Evolutionary conservation across 2,329 filamentous ascomycete species (phyloP), one percentile per base, ranked within the genome.

Genomic region (Boeremia lycopersici): DNA sequence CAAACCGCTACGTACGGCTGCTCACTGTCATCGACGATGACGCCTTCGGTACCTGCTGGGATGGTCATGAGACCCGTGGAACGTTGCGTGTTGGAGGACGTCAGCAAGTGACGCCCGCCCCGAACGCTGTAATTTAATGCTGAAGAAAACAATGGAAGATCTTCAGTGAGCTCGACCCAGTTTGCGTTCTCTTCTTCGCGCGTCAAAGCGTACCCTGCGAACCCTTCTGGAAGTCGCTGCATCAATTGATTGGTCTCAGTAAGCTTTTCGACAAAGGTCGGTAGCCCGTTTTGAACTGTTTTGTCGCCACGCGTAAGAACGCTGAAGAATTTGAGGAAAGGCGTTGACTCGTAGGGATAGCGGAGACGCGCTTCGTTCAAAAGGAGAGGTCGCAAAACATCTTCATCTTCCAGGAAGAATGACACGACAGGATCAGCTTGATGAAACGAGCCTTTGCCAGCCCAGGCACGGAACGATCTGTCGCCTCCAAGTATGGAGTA

Each of bases 101-200:
- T 51, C 26, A 71, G 44, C 25, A 73, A 45, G 11, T 69, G 65
- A 13, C 65, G 68, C 47, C 65, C 64, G 23, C 61, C 59, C n/a
- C 57, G 53, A 26, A 67, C 63, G 35, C 19, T 53, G 28, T 64
- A 66, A 7, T 53, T 48, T 9, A 39, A 38, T 23, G 48, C 51
- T n/a, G 61, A 61, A n/a, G 60, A 62, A 48, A 93, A 89, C 2
- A 93, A 80, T 1, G 86, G 80, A 7, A 93, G 77, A 46, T 87
- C 82, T 39, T 82, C 79, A 1, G 82, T 78, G 4, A 97, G 82
- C 56, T 84, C 82, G 56, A 97, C 89, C 15, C 85, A 86, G 64
- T 96, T 95, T 25, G 85, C 86, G 62, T 95, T 93, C 55, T 95
- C 90, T 60, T 96, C 91, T 74, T 97, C 93, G 48, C 89, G 86